phyloP scores from a whole-genome alignment of 2,329 filamentous ascomycete genomes.

The Thermothelomyces thermophilus region DNA sequence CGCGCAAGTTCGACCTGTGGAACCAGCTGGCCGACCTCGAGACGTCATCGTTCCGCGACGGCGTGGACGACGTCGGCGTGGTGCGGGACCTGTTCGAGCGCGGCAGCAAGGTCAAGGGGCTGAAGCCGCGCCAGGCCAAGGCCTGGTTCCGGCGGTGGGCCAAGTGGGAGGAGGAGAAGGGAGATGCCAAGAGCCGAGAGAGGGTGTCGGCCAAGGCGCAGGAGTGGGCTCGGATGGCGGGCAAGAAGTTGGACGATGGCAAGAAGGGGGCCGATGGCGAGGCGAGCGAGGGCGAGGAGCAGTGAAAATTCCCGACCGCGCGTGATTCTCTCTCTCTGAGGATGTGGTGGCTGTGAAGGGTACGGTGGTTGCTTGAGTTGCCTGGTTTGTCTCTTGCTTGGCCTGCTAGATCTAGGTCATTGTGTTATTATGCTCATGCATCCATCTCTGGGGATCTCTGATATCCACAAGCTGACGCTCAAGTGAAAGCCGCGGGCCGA shows the following conservation, averaged over 20 bases:
- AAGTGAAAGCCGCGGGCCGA: too few species aligned
- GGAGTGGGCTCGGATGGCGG: conserved; percentile 57
- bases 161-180: conserved; percentile 73
- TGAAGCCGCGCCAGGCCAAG: conserved; percentile 78
- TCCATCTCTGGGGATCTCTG: background rate
- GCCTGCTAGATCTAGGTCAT: background rate
- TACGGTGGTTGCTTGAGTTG: background rate
- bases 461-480: background rate
- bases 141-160: conserved; percentile 91
- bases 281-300: conserved; percentile 21
- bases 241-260: conserved; percentile 33
- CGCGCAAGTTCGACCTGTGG: conserved; percentile 89
- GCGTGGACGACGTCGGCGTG: conserved; percentile 43
- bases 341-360: too few species aligned
- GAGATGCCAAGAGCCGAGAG: conserved; percentile 62
- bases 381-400: too few species aligned
- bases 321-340: too few species aligned
- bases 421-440: background rate
- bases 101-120: conserved; percentile 58
- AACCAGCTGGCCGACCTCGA: conserved; percentile 87
- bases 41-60: conserved; percentile 40
- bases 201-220: conserved; percentile 63
- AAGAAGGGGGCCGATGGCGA: conserved; percentile 26
- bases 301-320: too few species aligned
- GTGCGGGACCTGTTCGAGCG: conserved; percentile 78